These are phyloP conservation scores for Westerdykella sp. DNA, from an alignment of 2,329 filamentous ascomycete species.

Conservation along the genomic window DNA sequence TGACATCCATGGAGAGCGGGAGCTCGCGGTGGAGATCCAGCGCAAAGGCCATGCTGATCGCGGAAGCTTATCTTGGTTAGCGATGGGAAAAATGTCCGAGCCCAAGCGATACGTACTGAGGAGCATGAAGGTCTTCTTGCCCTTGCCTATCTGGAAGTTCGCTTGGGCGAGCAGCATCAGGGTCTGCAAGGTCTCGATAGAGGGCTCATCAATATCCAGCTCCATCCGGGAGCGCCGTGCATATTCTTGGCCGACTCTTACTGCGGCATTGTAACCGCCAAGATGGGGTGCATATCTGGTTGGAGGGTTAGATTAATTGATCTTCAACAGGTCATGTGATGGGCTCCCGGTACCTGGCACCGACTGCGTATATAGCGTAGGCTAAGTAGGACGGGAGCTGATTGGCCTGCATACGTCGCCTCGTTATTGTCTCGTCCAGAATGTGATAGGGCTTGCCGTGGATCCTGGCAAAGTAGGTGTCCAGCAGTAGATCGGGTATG, in stretches of 20 bases:
- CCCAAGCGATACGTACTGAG: constrained; percentile 51
- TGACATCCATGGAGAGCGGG: constrained; percentile 55
- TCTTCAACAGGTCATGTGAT: constrained; percentile 48
- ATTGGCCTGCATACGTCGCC: constrained; percentile 64
- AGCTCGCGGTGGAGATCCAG: constrained; percentile 75
- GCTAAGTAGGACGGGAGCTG: constrained; percentile 52
- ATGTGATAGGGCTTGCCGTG: constrained; percentile 80
- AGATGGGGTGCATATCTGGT: constrained; percentile 62
- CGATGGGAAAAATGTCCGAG: constrained; percentile 4
- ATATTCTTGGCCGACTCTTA: constrained; percentile 66
- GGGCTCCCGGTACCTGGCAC: constrained; percentile 34
- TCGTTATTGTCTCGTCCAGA: constrained; percentile 67
- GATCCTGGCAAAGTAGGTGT: constrained; percentile 72
- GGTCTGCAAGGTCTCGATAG: constrained; percentile 69
- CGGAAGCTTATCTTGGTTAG: constrained; percentile 52
- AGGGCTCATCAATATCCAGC: constrained; percentile 74
- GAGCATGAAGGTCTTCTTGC: constrained; percentile 83
- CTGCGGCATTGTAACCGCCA: constrained; percentile 60
- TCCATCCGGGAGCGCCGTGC: constrained; percentile 62
- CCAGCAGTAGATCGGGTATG: constrained; percentile 59
- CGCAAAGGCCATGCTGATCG: constrained; percentile 76
- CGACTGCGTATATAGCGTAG: constrained; percentile 49
- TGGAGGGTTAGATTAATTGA: constrained; percentile 27
- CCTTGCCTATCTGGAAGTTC: constrained; percentile 69
- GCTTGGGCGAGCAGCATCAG: constrained; percentile 69